phyloP scores from a whole-genome alignment of 129 eudicot species.

The Gnaphalium uliginosum region DNA sequence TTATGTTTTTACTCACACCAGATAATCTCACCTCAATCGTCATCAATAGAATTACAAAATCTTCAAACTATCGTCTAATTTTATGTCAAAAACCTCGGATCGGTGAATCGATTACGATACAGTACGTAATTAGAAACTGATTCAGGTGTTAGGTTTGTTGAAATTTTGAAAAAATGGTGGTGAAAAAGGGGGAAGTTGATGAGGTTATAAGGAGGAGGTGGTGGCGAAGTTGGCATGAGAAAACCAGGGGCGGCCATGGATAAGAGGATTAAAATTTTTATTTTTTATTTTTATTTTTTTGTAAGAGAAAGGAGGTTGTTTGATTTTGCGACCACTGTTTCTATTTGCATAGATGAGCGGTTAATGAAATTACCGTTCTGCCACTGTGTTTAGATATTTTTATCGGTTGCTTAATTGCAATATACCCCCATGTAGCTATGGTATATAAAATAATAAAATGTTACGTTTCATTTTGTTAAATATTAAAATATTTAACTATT shows the following conservation, averaged over 20 bases:
- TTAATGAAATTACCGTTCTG: conserved; percentile 20
- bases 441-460: too few relatives aligned
- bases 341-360: conserved; percentile 6
- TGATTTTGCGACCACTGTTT: conserved; percentile 39
- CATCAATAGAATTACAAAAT: conserved; percentile 24
- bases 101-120: not conserved
- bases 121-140: not conserved
- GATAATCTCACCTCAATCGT: conserved; percentile 42
- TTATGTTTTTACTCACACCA: conserved; percentile 37
- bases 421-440: too few relatives aligned
- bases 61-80: not conserved
- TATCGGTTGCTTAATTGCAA: too few relatives aligned
- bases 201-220: conserved; percentile 28
- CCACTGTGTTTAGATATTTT: conserved; percentile 24
- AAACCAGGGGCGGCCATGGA: conserved; percentile 46
- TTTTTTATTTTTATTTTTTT: not conserved
- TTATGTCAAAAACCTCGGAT: conserved; percentile 3
- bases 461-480: too few relatives aligned
- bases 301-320: conserved; percentile 29
- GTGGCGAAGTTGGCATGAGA: conserved; percentile 25
- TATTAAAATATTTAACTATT: too few relatives aligned
- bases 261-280: not conserved
- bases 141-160: not conserved
- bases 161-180: conserved; percentile 15
- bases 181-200: conserved; percentile 13